Evolutionary conservation across 2,329 filamentous ascomycete genomes (phyloP).

Genomic region (Orbilia brochopaga): DNA sequence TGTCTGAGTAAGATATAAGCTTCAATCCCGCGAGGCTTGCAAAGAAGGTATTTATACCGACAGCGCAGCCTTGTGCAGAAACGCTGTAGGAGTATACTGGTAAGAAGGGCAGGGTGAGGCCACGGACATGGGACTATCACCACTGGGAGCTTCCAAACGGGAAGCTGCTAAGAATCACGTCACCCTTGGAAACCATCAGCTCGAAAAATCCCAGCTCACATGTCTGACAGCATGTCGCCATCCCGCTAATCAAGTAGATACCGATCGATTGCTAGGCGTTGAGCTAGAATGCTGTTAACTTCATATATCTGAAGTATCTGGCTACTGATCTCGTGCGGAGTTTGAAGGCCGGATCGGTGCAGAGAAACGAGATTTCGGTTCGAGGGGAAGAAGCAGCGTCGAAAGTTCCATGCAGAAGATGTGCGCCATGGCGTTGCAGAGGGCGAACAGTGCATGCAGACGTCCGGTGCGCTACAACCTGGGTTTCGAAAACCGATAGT

Average conservation of each 20-base stretch:
- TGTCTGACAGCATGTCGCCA: background rate
- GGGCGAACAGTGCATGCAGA: background rate
- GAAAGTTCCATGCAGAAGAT: conserved; percentile 4
- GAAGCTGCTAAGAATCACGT: conserved; percentile 1
- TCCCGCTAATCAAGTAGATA: background rate
- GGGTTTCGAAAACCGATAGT: too few species aligned
- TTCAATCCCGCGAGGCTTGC: background rate
- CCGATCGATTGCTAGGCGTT: too few species aligned
- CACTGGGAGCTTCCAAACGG: conserved; percentile 21
- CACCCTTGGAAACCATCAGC: conserved; percentile 7
- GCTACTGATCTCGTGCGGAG: too few species aligned
- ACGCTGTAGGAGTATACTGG: too few species aligned
- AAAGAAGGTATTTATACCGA: background rate
- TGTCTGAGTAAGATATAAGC: too few species aligned
- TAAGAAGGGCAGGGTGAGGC: background rate
- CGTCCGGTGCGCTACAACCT: too few species aligned
- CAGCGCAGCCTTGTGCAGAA: too few species aligned
- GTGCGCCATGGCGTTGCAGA: background rate
- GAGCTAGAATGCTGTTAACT: too few species aligned
- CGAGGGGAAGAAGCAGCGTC: background rate
- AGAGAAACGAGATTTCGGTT: background rate
- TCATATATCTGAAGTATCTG: too few species aligned
- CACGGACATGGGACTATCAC: background rate
- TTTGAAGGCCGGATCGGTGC: background rate
- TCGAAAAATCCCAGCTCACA: conserved; percentile 5